These are phyloP conservation scores for Trematosphaeria pertusa DNA, from an alignment of 2,329 filamentous ascomycete genomes.

Conservation along the genomic window DNA sequence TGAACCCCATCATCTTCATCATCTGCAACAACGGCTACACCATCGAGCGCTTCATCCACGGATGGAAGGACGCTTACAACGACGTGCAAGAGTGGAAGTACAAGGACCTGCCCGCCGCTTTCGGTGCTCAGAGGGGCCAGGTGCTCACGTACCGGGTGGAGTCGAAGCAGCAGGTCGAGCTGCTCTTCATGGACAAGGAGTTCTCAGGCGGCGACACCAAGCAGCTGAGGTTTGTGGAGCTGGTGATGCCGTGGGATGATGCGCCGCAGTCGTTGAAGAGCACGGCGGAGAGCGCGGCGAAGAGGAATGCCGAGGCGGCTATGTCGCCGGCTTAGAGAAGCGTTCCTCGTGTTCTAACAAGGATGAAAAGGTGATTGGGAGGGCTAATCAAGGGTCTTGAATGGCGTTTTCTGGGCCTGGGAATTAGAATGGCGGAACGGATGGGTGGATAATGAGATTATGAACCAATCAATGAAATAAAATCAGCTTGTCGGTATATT, in stretches of 20 bases:
- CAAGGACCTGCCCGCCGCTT: conserved; percentile 70
- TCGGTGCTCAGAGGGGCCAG: conserved; percentile 66
- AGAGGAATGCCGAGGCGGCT: conserved; percentile 59
- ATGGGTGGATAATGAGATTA: no score
- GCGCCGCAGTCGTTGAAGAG: conserved; percentile 73
- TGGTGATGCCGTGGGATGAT: conserved; percentile 81
- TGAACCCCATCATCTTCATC: conserved; percentile 83
- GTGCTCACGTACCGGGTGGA: conserved; percentile 71
- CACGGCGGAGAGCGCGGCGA: conserved; percentile 74
- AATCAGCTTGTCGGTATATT: no score
- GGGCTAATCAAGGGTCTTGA: no score
- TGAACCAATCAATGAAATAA: no score
- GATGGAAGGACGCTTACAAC: conserved; percentile 80
- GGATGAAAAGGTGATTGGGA: no score
- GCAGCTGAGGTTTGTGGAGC: conserved; percentile 75
- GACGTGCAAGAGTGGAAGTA: conserved; percentile 80
- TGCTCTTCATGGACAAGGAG: conserved; percentile 67
- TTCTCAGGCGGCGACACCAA: conserved; percentile 58
- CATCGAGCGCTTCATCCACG: conserved; percentile 88
- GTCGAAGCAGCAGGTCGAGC: conserved; percentile 72
- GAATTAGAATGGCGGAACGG: no score
- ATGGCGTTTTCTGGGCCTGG: no score
- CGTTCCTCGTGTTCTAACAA: no score
- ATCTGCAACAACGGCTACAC: conserved; percentile 90
- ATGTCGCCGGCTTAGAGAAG: no score